Base-by-base conservation (phyloP, 805 yeast genomes). In the Cyberlindnera subsufficiens region DNA sequence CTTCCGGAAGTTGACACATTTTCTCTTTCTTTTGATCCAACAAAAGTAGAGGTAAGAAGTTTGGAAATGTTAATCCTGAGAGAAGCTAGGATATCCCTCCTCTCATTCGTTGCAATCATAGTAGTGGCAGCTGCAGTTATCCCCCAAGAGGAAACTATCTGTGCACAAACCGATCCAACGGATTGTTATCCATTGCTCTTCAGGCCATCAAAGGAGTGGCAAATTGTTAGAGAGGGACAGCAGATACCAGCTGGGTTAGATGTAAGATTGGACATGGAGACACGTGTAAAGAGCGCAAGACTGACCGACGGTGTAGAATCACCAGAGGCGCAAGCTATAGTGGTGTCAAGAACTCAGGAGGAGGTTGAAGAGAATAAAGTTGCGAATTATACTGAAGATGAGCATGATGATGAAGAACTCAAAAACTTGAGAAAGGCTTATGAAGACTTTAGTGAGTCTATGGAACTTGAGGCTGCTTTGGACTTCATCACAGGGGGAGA, bases 221-320 rank as follows among this genome's bases (percentile, higher is more conserved):
- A 80, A 64, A 56, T 57, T 2, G 75, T 90, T 5, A 69, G 65
- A 51, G 81, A 75, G 38, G 88, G 81, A n/a, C 96, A 87, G 55
- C 71, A 74, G 7, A 71, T 90, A 4, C 96, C 96, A 0, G 76
- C 75, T 6, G 98, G 97, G 0, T 63, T 86, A 30, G 61, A 59
- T 60, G 77, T 89, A 11, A 70, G 86, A 50, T 54, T 90, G 51
- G 82, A 87, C 58, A 63, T 89, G 44, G 86, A 82, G n/a, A 80
- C 89, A 0, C 81, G 83, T 16, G 61, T 65, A 22, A 77, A 74
- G 53, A 85, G 82, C 60, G 96, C 96, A 1, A 84, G 78, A 50
- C 52, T 78, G 46, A 74, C 67, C 22, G 39, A 30, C 14, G 36
- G 27, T 7, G 16, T 20, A 7, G 44, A 27, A 9, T 30, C 17